Evolutionary conservation across 2,329 filamentous ascomycete species (phyloP), one percentile per base, ranked within the genome.

Genomic region (Helotiales sp.): DNA sequence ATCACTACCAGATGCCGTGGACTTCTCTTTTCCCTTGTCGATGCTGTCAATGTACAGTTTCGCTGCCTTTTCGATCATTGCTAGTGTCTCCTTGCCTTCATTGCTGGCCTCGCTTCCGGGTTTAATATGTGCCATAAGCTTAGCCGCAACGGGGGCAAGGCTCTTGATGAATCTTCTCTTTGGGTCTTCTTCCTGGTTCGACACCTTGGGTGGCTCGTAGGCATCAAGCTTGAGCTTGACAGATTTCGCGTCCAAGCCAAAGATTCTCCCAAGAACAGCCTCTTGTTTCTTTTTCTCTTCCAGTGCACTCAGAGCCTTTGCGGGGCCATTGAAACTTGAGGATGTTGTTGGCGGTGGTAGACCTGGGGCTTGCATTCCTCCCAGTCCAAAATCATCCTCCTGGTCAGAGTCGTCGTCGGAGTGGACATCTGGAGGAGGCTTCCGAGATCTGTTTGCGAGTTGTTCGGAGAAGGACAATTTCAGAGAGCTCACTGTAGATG

Each of bases 391-490:
- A 13, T 85, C 82, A 55, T 84, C 80, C 34, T 85, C 80, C 27
- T 76, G 71, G 59, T 86, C 80, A 5, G 82, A 77, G 50, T 80
- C 79, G 19, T 81, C 78, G 33, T 76, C 74, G 0, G 72, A 67
- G 44, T 74, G 71, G 7, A 71, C 58, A 19, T 77, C 76, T 7
- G 72, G 67, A 6, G 70, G 64, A 6, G 76, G 76, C 56, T 76
- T 79, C 42, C 78, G 73, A 15, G 79, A 75, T 65, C 76, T 75
- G 40, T 66, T 67, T 1, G 82, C 82, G 15, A 86, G 71, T 2
- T 63, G 60, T 31, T 81, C 75, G 0, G 84, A 87, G 57, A 88
- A 79, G 4, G 85, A 87, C 13, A 88, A 70, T 51, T 80, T 77
- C 25, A 88, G 71, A 46, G 80, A 77, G 22, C 74, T 79, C 22